phyloP scores from a whole-genome alignment of 345 rosid genomes.

The Boechera divaricarpa region DNA sequence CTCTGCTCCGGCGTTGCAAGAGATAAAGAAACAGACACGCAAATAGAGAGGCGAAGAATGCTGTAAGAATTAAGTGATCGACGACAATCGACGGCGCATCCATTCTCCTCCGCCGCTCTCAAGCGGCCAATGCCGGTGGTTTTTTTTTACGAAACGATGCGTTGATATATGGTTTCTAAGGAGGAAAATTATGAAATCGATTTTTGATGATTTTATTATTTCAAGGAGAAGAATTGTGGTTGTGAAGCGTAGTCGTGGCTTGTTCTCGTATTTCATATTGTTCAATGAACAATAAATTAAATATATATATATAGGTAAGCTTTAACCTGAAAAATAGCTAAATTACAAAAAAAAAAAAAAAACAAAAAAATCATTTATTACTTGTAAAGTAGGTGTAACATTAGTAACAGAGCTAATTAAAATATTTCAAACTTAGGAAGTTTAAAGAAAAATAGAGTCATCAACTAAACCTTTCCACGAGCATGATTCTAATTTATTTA shows the following conservation, averaged over 20 bases:
- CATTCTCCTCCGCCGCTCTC: conserved; percentile 25
- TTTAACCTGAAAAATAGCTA: conserved; percentile 10
- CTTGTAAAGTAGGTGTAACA: too few relatives aligned
- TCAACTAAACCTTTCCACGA: neutral
- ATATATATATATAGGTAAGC: neutral
- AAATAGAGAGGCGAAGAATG: conserved; percentile 22
- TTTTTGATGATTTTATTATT: conserved; percentile 1
- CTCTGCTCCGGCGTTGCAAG: conserved; percentile 36
- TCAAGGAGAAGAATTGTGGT: conserved; percentile 29
- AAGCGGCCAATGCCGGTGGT: conserved; percentile 21
- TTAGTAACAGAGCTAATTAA: too few relatives aligned
- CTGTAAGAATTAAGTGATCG: conserved; percentile 18
- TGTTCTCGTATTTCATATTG: neutral
- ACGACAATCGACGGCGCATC: conserved; percentile 12
- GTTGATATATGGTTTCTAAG: neutral
- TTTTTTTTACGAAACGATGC: conserved; percentile 13
- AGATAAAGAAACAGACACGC: conserved; percentile 25
- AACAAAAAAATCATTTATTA: too few relatives aligned
- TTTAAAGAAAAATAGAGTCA: too few relatives aligned
- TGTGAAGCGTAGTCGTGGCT: conserved; percentile 37
- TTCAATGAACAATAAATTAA: neutral
- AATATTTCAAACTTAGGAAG: too few relatives aligned
- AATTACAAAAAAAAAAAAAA: neutral
- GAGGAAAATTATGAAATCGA: neutral
- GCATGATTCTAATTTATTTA: neutral